These are phyloP conservation scores for Orbilia blumenaviensis DNA, from an alignment of 2,329 filamentous ascomycete genomes.

Conservation along the genomic window DNA sequence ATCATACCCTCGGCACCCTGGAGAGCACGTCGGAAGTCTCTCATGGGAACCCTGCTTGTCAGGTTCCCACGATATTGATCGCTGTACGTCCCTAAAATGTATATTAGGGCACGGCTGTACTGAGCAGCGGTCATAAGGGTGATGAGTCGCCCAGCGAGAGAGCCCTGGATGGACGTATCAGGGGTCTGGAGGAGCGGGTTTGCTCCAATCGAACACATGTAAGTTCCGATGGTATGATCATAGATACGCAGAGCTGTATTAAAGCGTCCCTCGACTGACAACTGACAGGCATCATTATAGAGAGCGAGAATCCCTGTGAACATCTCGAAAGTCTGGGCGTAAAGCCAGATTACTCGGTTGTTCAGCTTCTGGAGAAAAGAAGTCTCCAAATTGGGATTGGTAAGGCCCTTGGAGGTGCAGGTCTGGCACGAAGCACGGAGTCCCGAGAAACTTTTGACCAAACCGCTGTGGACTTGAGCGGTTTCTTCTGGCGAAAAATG, in stretches of 20 bases:
- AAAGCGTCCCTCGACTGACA: slow-evolving; percentile 1
- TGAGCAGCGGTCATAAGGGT: neutral
- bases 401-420: slow-evolving; percentile 5
- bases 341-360: slow-evolving; percentile 18
- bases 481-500: neutral
- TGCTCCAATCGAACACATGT: neutral
- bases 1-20: neutral
- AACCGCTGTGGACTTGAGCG: neutral
- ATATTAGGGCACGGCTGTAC: neutral
- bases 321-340: neutral
- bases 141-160: neutral
- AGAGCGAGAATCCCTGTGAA: neutral
- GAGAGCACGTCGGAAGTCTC: neutral
- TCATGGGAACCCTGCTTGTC: neutral
- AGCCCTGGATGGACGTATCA: neutral
- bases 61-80: neutral
- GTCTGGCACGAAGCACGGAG: slow-evolving; percentile 15
- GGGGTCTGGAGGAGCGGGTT: neutral
- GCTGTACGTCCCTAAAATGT: neutral
- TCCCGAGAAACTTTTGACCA: neutral
- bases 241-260: slow-evolving; percentile 8
- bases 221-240: neutral
- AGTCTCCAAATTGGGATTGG: neutral
- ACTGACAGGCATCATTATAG: slow-evolving; percentile 1
- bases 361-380: slow-evolving; percentile 8